Evolutionary conservation across 148 eudicot genomes (phyloP), one percentile per base, ranked within the genome.

Genomic region (Euryodendron excelsum): DNA sequence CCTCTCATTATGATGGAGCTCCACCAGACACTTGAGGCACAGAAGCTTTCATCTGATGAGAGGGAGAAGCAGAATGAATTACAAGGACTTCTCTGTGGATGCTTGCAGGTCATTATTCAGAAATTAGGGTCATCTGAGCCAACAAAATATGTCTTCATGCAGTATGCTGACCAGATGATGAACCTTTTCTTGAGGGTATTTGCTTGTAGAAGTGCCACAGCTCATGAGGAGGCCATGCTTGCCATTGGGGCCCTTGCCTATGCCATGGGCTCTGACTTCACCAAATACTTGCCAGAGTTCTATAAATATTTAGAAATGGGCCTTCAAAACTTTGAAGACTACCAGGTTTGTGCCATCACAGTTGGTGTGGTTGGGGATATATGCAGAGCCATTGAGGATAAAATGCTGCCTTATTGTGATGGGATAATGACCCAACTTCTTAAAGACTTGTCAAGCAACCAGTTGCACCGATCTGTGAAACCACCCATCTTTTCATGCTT

Each of bases 341-440:
- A 90, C 82, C 93, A 89, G 86, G 98, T 94, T 0, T 94, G 98
- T 90, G 91, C 94, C 74, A 90, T 92, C 45, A 90, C 98, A 1
- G 97, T 94, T 74, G 98, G 98, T 75, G 97, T 94, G 55, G 95
- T 94, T 74, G 98, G 98, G 30, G 98, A 92, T 81, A 71, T 94
- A 73, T 94, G 98, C 82, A 77, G 97, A 79, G 98, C 97, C 1
- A 58, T 94, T 81, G 98, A 94, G 80, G 95, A 92, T 75, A 94
- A 91, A 83, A 85, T 94, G 5, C 80, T 94, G 56, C 95, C 97
- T 21, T 94, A 85, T 62, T 94, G 98, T 87, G 98, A 94, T 83
- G 95, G 97, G 44, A 91, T 94, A 45, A 92, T 94, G 98, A 92
- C 97, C n/a, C 95, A 88, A 78, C 97, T 94, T 44, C 97, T 94